Evolutionary conservation across 2,329 filamentous ascomycete genomes (phyloP), one percentile per base, ranked within the genome.

Genomic region (Pseudogymnoascus sp.): DNA sequence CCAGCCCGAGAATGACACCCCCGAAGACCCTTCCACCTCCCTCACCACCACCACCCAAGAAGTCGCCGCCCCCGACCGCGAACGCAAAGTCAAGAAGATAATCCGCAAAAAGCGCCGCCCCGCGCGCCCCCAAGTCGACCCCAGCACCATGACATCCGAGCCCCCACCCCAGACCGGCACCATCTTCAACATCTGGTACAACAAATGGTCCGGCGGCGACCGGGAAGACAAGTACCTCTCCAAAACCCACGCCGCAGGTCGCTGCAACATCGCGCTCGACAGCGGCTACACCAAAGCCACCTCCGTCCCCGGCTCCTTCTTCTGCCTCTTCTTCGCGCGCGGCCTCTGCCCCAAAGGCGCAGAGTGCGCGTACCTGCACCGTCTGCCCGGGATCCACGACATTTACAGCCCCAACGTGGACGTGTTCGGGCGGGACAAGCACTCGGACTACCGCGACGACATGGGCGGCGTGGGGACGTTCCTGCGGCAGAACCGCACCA

Each of bases 171-270:
- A 97, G 72, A 97, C 93, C 0, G 95, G 95, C 62, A 96, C 91
- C 0, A 91, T 93, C 64, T 99, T 95, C 82, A 99, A 99, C 76
- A 96, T 96, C 72, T 97, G 93, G 93, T 96, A 97, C 78, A 97
- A 96, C 79, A 97, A 97, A 77, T 97, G 93, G 93, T 89, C 88
- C 0, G 95, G 95, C 68, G 95, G 95, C 72, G 95, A 99, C 76
- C 86, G 92, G 65, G 93, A 97, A 73, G 92, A 96, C 79, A 91
- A 93, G 70, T 92, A 93, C 72, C 83, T 92, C 3, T 91, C 89
- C 37, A 88, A 97, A 73, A 89, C 87, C 21, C 84, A 87, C 13
- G 93, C 95, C 3, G 87, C 89, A 67, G 89, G 88, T 2, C 89
- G 96, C 63, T 97, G 95, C 80, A 95, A 93, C 73, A 80, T 99